phyloP scores from a whole-genome alignment of 2,329 filamentous ascomycete species.

The Fusarium fracticaudum region DNA sequence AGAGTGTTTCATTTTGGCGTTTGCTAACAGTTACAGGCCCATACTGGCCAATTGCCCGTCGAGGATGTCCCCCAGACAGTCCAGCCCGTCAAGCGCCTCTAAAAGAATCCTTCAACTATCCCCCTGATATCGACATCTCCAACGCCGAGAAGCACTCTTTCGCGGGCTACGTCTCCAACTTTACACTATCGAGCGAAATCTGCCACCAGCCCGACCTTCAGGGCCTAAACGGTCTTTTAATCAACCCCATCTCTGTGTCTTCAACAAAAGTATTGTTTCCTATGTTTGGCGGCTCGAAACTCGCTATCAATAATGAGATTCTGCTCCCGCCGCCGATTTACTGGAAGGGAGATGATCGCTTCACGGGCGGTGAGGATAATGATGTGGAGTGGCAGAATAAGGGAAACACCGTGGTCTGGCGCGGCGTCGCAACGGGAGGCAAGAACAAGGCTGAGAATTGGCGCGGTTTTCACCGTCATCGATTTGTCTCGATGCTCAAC shows the following conservation, averaged over 20 bases:
- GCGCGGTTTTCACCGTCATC: constrained; percentile 78
- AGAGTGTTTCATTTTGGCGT: not conserved
- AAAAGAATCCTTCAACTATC: constrained; percentile 55
- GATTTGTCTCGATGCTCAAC: constrained; percentile 79
- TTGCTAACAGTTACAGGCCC: constrained; percentile 50
- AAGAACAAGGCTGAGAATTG: constrained; percentile 69
- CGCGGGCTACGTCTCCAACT: constrained; percentile 70
- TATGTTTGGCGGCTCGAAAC: constrained; percentile 75
- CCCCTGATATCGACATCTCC: constrained; percentile 57
- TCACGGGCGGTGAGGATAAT: constrained; percentile 64
- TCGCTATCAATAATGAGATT: constrained; percentile 76
- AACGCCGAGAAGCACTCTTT: constrained; percentile 60
- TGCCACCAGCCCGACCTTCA: constrained; percentile 74
- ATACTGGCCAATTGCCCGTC: constrained; percentile 67
- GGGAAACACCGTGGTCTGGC: constrained; percentile 65
- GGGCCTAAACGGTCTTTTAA: constrained; percentile 71
- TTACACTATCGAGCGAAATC: constrained; percentile 67
- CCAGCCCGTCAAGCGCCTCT: constrained; percentile 61
- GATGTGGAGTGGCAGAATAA: constrained; percentile 69
- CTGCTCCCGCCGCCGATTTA: constrained; percentile 76
- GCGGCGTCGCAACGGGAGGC: constrained; percentile 74
- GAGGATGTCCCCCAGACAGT: constrained; percentile 71
- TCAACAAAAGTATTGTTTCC: constrained; percentile 69
- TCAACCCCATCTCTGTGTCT: constrained; percentile 65
- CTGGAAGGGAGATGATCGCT: constrained; percentile 70